Percentiles rank a stretch among this genome's conserved stretches.
Conservation (phyloP, 2,329 filamentous ascomycete species). For the Blastomyces percursus region DNA sequence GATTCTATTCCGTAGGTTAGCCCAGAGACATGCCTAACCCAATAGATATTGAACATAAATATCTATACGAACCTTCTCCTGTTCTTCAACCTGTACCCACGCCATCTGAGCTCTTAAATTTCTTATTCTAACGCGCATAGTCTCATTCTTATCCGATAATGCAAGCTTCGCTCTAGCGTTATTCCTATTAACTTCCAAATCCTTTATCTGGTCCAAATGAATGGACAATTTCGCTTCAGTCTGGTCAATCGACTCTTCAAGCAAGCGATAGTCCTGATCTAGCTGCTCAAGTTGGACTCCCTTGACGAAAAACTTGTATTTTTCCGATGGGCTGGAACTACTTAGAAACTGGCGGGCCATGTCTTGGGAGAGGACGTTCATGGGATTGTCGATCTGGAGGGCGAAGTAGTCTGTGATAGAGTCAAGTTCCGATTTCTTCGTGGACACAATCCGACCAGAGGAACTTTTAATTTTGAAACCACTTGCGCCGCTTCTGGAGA, state of each 20-base stretch:
- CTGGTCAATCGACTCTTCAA: slow-evolving; percentile 66
- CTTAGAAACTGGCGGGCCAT: slow-evolving; percentile 90
- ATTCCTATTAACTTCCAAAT: slow-evolving; percentile 48
- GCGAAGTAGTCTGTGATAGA: slow-evolving; percentile 90
- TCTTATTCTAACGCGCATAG: slow-evolving; percentile 50
- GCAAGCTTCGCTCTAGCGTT: slow-evolving; percentile 55
- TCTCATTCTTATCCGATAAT: slow-evolving; percentile 54
- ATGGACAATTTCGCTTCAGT: slow-evolving; percentile 54
- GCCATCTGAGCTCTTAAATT: slow-evolving; percentile 56
- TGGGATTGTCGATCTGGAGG: slow-evolving; percentile 89
- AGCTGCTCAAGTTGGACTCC: slow-evolving; percentile 89
- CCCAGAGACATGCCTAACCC: neutral
- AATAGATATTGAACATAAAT: neutral
- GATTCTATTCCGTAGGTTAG: slow-evolving; percentile 18
- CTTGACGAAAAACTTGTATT: slow-evolving; percentile 94
- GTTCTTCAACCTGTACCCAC: slow-evolving; percentile 77
- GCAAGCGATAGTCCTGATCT: slow-evolving; percentile 78
- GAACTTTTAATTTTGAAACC: slow-evolving; percentile 79
- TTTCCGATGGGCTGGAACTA: slow-evolving; percentile 65
- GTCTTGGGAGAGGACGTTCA: slow-evolving; percentile 92
- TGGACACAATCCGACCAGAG: slow-evolving; percentile 60
- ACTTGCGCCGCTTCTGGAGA: slow-evolving; percentile 61
- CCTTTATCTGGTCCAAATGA: slow-evolving; percentile 52
- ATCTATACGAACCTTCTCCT: slow-evolving; percentile 45
- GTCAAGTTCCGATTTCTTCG: slow-evolving; percentile 75